phyloP scores from a whole-genome alignment of 2,329 filamentous ascomycete species.

The Bipolaris oryzae region DNA sequence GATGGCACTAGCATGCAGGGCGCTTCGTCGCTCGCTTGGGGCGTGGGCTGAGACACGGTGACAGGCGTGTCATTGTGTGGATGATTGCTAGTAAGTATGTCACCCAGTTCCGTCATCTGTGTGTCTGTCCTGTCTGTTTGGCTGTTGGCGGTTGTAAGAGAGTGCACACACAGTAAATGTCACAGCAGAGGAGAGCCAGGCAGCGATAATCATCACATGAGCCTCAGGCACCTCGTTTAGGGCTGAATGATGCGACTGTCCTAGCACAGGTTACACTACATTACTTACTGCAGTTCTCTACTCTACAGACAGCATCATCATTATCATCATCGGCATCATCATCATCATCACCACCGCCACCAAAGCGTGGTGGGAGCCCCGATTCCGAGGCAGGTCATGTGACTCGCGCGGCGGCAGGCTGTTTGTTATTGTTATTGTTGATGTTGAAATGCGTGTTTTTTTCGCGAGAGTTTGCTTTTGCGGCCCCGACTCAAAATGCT shows the following conservation, averaged over 20 bases:
- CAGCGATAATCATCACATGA: neutral
- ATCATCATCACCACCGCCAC: too few relatives aligned
- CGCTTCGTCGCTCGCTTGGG: constrained; percentile 20
- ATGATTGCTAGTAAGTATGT: neutral
- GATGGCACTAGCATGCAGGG: constrained; percentile 20
- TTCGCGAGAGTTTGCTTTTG: neutral
- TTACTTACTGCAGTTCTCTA: too few relatives aligned
- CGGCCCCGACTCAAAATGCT: neutral
- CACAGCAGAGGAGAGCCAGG: neutral
- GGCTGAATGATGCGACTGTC: neutral
- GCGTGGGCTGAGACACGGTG: constrained; percentile 25
- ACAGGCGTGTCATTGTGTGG: constrained; percentile 3
- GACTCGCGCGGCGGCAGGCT: neutral
- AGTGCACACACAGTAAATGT: too few relatives aligned
- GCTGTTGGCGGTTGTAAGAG: too few relatives aligned
- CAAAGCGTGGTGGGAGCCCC: neutral
- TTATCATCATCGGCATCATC: too few relatives aligned
- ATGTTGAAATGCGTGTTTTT: neutral
- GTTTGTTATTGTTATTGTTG: neutral
- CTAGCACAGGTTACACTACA: neutral
- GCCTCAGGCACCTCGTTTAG: neutral
- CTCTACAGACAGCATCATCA: neutral
- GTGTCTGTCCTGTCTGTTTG: neutral
- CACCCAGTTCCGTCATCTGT: neutral
- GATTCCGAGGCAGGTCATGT: neutral